Base-by-base conservation (phyloP, 1,284 basidiomycete genomes). In the Ustilago lituana region DNA sequence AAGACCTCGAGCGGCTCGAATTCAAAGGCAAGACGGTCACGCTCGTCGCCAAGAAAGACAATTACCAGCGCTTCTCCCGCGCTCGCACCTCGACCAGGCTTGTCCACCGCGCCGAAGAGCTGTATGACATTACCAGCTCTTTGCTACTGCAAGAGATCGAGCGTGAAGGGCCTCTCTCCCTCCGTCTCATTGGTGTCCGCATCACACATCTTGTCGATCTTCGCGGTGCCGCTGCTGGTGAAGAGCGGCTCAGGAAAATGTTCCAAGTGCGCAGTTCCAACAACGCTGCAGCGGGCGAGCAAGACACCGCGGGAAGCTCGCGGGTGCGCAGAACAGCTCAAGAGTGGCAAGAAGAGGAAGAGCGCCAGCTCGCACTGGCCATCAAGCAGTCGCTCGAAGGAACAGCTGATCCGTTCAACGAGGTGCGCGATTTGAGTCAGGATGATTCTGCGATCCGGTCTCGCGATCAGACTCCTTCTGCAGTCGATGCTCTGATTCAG, bases 1-100 rank as follows among this genome's bases (percentile, higher is more conserved):
- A 68, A 31, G 79, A 81, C 38, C 58, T 81, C 14, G 66, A 67
- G 26, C 45, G 58, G 22, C 68, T 74, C 27, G 68, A 71, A 39
- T 79, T 76, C 39, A 66, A 70, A 20, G 79, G 33, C 22, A 73
- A 74, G 56, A 81, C 73, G 23, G 46, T 81, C 29, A 75, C 77
- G 3, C 68, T 80, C 22, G 66, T 75, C 2, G 75, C 76, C 47
- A 80, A 80, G 53, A 49, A 52, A 22, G 77, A 73, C 29, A 66
- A 74, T 27, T 80, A 61, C 35, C 70, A 73, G 64, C 78, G 78
- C 29, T 80, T 80, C 48, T 73, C 76, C 2, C 62, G 78, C 12
- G 77, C 69, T 1, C 50, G 44, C 12, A 72, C 74, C 5, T 57
- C 52, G 5, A 65, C 56, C 0, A 32, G 47, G 8, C 51, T 56